Evolutionary conservation across 2,329 filamentous ascomycete species (phyloP).

Genomic region (Colletotrichum plurivorum): DNA sequence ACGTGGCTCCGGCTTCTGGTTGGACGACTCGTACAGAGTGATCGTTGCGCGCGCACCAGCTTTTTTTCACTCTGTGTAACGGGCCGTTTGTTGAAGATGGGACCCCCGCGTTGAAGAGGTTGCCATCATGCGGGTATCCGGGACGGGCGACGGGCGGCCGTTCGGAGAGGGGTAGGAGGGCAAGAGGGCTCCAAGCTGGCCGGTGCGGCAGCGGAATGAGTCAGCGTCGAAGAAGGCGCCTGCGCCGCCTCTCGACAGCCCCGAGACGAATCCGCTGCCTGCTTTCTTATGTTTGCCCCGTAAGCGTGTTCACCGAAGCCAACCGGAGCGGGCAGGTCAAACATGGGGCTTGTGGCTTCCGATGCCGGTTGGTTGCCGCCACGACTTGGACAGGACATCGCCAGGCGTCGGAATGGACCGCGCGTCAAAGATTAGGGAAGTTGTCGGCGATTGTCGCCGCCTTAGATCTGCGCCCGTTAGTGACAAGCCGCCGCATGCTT

Average conservation of each 20-base stretch:
- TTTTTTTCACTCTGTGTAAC: neutral
- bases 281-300: neutral
- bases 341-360: too few relatives aligned
- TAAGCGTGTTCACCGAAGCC: neutral
- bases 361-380: too few relatives aligned
- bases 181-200: neutral
- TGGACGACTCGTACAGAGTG: slow-evolving; percentile 4
- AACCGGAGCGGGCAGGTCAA: too few relatives aligned
- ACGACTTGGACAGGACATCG: too few relatives aligned
- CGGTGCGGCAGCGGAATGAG: slow-evolving; percentile 6
- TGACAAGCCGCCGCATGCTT: slow-evolving; percentile 13
- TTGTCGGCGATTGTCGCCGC: slow-evolving; percentile 5
- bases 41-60: neutral
- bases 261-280: slow-evolving; percentile 9
- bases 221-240: neutral
- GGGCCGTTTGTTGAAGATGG: neutral
- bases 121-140: slow-evolving; percentile 18
- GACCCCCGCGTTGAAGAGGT: slow-evolving; percentile 12
- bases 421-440: too few relatives aligned
- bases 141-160: slow-evolving; percentile 7
- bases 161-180: neutral
- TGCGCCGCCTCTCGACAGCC: neutral
- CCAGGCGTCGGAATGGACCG: too few relatives aligned
- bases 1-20: neutral
- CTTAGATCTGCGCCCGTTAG: slow-evolving; percentile 14